These are phyloP conservation scores for Saitozyma podzolica DNA, from an alignment of 768 basidiomycete species.

Conservation along the genomic window DNA sequence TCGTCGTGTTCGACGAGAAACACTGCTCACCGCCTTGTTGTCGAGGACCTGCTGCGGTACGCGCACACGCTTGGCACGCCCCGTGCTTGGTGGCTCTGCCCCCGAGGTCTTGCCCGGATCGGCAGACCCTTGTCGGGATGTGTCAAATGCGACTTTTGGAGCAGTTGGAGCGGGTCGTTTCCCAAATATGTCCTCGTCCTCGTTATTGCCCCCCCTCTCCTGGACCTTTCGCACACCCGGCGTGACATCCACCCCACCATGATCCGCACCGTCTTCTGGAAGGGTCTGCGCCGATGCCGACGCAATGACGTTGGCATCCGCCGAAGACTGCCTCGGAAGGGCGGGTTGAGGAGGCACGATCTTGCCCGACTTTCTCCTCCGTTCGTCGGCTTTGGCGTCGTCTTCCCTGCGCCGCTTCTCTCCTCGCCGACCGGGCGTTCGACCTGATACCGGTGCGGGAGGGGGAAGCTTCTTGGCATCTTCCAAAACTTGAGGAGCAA, in stretches of 20 bases:
- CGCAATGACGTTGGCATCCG: too few species aligned
- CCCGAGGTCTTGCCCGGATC: not conserved
- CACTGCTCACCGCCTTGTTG: slow-evolving; percentile 43
- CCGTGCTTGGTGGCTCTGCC: slow-evolving; percentile 9
- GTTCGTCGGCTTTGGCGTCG: slow-evolving; percentile 21
- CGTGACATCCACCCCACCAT: too few species aligned
- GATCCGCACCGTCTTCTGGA: too few species aligned
- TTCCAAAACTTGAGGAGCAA: slow-evolving; percentile 8
- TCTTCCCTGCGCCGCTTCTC: slow-evolving; percentile 41
- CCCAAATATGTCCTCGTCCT: slow-evolving; percentile 45
- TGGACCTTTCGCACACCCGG: slow-evolving; percentile 1
- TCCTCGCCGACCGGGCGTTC: slow-evolving; percentile 45
- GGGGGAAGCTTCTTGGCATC: not conserved
- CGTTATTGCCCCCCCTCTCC: slow-evolving; percentile 6
- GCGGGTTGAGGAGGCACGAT: slow-evolving; percentile 13
- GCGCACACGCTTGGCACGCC: slow-evolving; percentile 18
- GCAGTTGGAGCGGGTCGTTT: slow-evolving; percentile 9
- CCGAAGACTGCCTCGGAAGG: too few species aligned
- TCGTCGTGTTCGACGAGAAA: not conserved
- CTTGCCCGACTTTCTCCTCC: slow-evolving; percentile 28
- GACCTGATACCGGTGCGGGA: slow-evolving; percentile 27
- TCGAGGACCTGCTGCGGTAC: slow-evolving; percentile 41
- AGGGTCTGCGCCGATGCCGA: too few species aligned
- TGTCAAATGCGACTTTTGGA: not conserved
- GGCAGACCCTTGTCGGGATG: not conserved